phyloP scores from a whole-genome alignment of 352 stramenopile genomes.

The Peronospora destructor region DNA sequence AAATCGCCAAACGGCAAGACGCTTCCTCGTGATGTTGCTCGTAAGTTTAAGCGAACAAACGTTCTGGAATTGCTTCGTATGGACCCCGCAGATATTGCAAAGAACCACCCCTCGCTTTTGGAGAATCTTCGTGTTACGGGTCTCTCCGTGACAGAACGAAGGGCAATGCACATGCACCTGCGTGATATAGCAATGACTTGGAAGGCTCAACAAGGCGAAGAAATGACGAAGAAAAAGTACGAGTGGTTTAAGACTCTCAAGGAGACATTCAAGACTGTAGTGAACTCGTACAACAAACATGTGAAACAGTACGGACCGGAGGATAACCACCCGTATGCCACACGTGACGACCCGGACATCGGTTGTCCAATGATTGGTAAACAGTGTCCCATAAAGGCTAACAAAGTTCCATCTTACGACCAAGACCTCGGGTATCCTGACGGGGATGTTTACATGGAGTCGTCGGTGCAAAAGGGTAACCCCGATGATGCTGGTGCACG shows the following conservation, averaged over 20 bases:
- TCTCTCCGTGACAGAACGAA: slow-evolving; percentile 86
- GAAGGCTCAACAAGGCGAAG: slow-evolving; percentile 85
- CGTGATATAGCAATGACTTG: slow-evolving; percentile 77
- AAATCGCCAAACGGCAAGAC: slow-evolving; percentile 69
- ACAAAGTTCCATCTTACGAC: slow-evolving; percentile 65
- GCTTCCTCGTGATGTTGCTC: slow-evolving; percentile 70
- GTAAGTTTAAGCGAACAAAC: slow-evolving; percentile 91
- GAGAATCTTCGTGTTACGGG: slow-evolving; percentile 89
- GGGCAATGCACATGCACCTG: slow-evolving; percentile 85
- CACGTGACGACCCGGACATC: slow-evolving; percentile 72
- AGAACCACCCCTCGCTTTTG: slow-evolving; percentile 85
- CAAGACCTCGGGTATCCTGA: slow-evolving; percentile 78
- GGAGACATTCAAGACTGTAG: slow-evolving; percentile 89
- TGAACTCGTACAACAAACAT: slow-evolving; percentile 88
- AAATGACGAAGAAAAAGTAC: slow-evolving; percentile 89
- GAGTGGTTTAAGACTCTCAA: slow-evolving; percentile 90
- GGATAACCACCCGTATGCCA: slow-evolving; percentile 85
- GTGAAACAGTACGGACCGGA: slow-evolving; percentile 86
- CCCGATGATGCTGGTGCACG: slow-evolving; percentile 62
- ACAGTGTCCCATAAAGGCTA: slow-evolving; percentile 86
- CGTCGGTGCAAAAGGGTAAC: slow-evolving; percentile 56
- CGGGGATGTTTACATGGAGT: slow-evolving; percentile 73
- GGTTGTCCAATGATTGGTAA: slow-evolving; percentile 86
- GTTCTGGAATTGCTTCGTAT: slow-evolving; percentile 86
- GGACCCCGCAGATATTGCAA: slow-evolving; percentile 80